Conservation (phyloP, 352 stramenopile genomes). For the Phytophthora melonis region DNA sequence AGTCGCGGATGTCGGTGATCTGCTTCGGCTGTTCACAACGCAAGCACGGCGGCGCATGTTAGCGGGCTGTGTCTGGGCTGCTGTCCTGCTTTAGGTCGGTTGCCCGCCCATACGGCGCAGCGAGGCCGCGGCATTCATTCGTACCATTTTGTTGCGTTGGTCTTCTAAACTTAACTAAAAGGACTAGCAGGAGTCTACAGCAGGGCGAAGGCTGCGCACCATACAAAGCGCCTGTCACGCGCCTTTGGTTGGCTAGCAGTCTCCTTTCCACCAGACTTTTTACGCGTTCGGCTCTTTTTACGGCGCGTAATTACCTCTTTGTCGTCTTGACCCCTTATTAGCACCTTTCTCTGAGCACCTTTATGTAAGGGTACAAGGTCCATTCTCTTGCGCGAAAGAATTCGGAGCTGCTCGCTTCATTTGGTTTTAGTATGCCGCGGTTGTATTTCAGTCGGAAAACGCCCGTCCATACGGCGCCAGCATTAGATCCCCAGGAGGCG, state of each 20-base stretch:
- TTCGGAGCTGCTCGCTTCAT: neutral
- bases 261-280: slow-evolving; percentile 21
- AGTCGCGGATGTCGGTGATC: slow-evolving; percentile 99
- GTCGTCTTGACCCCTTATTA: neutral
- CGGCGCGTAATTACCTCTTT: slow-evolving; percentile 32
- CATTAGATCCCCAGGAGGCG: neutral
- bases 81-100: neutral
- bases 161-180: slow-evolving; percentile 92
- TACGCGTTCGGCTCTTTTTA: slow-evolving; percentile 5
- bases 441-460: slow-evolving; percentile 6
- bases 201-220: slow-evolving; percentile 2
- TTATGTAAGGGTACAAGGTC: neutral
- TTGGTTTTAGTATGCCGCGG: neutral
- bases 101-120: neutral
- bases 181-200: slow-evolving; percentile 44
- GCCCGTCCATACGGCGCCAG: neutral
- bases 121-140: slow-evolving; percentile 5
- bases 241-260: slow-evolving; percentile 51
- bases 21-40: slow-evolving; percentile 92
- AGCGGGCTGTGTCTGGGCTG: slow-evolving; percentile 1
- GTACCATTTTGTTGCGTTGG: slow-evolving; percentile 88
- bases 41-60: slow-evolving; percentile 10
- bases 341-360: neutral
- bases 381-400: neutral
- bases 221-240: slow-evolving; percentile 50